Conservation (phyloP, 345 rosid genomes). For the sweet orange (Citrus sinensis) region DNA sequence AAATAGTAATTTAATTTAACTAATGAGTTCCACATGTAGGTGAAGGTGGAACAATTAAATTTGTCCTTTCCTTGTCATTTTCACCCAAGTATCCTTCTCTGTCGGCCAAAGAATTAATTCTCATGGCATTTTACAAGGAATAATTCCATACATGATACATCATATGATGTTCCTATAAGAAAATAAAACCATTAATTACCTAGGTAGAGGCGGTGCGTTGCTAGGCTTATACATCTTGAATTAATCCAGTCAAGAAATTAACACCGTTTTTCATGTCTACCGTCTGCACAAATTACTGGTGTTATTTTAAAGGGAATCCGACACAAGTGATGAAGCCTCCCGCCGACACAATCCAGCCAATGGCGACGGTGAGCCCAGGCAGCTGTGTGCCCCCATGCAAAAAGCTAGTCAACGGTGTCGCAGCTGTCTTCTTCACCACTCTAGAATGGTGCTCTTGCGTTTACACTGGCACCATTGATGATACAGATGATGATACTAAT, state of each 20-base stretch:
- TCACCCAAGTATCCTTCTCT: neutral
- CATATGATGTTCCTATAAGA: neutral
- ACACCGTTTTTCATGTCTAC: neutral
- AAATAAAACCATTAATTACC: too few relatives aligned
- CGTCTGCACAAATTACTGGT: neutral
- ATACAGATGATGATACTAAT: slow-evolving; percentile 2
- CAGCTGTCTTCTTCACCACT: slow-evolving; percentile 40
- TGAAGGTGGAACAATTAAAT: neutral
- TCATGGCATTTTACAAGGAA: neutral
- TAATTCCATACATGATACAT: neutral
- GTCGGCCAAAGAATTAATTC: neutral
- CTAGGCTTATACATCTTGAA: neutral
- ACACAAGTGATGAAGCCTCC: neutral
- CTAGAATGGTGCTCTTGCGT: slow-evolving; percentile 40
- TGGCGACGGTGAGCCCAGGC: too few relatives aligned
- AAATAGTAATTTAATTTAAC: neutral
- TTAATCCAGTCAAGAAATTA: neutral
- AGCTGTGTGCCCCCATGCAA: slow-evolving; percentile 11
- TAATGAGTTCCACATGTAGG: neutral
- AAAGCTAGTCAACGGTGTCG: slow-evolving; percentile 30
- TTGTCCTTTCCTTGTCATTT: slow-evolving; percentile 9
- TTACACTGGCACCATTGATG: slow-evolving; percentile 33
- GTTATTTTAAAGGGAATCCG: neutral
- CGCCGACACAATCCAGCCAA: neutral
- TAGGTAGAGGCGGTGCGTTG: neutral